Evolutionary conservation across 768 basidiomycete species (phyloP), one percentile per base, ranked within the genome.

Genomic region (Boletus barrowsii): DNA sequence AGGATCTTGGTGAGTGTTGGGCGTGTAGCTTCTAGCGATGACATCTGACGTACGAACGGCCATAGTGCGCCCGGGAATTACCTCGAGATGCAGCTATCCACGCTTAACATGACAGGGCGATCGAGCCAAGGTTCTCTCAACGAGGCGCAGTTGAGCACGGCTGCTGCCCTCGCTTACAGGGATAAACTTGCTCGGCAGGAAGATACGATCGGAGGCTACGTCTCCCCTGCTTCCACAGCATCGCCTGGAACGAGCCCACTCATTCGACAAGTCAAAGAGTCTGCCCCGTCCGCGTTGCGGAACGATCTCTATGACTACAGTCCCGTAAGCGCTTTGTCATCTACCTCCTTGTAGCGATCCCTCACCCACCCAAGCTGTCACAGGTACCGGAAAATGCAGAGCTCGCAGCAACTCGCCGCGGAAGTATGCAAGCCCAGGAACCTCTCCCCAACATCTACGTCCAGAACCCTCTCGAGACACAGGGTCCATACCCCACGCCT

Each of bases 161-260:
- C 65, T 24, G 40, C 62, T 33, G 45, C 57, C 3, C 53, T 68
- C 11, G 50, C 68, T 33, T 65, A 65, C 49, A 49, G 59, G 39
- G 69, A 69, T 13, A 69, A 65, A 30, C 58, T 69, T 11, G 60
- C 24, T 1, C 59, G 59, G n/a, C 65, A 58, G 35, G 69, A 69
- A 29, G 58, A 57, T 18, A 41, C 42, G 24, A 48, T 60, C 10
- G 68, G 62, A 17, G 72, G 67, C 14, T 79, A 79, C 44, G 62
- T 77, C 35, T 79, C 78, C 0, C 78, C 78, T 15, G 62, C 75
- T 2, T 77, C 78, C 20, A 79, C 78, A 5, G 66, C 77, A 22
- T 77, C 77, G 1, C 73, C 79, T 8, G 68, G 68, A 22, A 69
- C 67, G 13, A 73, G 70, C 56, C 70, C 75, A 22, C 70, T 61